A percentile compares a stretch with the other conserved stretches of the same genome.
Evolutionary conservation across 176 grass and related monocot species (phyloP).

Genomic region (Thinopyrum elongatum): DNA sequence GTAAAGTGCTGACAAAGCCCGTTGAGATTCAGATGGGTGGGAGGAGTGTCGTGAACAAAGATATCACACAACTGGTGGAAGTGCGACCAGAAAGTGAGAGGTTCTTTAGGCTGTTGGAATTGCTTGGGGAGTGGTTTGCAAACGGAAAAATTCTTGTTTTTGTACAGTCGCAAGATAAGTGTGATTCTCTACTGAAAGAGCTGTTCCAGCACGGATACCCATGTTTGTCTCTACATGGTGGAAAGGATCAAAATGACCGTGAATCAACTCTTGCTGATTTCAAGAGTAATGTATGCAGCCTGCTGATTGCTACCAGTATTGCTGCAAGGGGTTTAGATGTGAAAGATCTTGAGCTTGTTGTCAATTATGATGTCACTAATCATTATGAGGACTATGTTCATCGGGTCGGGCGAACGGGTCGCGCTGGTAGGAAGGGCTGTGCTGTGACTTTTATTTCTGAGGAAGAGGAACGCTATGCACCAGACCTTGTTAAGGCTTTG

Average conservation of each 20-base stretch:
- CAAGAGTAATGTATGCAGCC: constrained; percentile 83
- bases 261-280: constrained; percentile 95
- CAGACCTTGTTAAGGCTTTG: constrained; percentile 94
- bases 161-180: constrained; percentile 98
- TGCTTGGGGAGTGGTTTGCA: constrained; percentile 85
- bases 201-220: constrained; percentile 91
- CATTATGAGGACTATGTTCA: constrained; percentile 99
- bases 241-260: constrained; percentile 93
- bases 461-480: constrained; percentile 87
- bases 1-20: constrained; percentile 84
- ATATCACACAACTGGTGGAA: constrained; percentile 85
- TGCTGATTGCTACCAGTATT: constrained; percentile 88
- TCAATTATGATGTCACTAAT: constrained; percentile 95
- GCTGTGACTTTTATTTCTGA: constrained; percentile 93
- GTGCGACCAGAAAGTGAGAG: constrained; percentile 77
- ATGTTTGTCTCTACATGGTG: constrained; percentile 85
- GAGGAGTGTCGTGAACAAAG: constrained; percentile 96
- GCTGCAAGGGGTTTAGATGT: constrained; percentile 96
- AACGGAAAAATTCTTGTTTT: constrained; percentile 99
- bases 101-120: constrained; percentile 79
- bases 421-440: constrained; percentile 85
- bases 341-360: constrained; percentile 92
- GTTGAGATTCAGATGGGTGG: constrained; percentile 93
- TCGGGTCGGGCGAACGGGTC: constrained; percentile 91
- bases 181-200: constrained; percentile 92